Conservation (phyloP, 306 rosid genomes). For the Vigna angularis region DNA sequence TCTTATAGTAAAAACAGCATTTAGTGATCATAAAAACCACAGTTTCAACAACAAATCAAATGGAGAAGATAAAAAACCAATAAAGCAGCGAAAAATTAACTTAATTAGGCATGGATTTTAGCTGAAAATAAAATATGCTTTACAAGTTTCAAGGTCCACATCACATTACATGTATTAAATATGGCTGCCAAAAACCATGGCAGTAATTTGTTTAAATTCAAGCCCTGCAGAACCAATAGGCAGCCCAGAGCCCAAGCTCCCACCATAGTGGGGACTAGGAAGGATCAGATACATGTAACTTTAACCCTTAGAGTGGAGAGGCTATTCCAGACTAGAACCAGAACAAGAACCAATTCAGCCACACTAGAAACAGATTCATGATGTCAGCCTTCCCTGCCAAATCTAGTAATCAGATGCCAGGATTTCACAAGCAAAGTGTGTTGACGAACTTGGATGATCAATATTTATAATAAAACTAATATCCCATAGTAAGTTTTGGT, state of each 20-base stretch:
- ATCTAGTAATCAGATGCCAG: conserved; percentile 20
- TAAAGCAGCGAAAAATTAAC: conserved; percentile 28
- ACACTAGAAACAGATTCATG: conserved; percentile 23
- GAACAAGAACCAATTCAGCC: conserved; percentile 21
- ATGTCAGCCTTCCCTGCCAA: conserved; percentile 36
- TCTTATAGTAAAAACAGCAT: conserved; percentile 40
- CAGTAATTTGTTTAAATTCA: conserved; percentile 13
- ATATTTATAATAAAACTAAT: conserved; percentile 26
- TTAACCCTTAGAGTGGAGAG: conserved; percentile 24
- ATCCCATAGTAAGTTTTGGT: conserved; percentile 9
- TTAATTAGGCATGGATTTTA: conserved; percentile 30
- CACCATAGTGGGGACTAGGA: conserved; percentile 26
- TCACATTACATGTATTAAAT: conserved; percentile 17
- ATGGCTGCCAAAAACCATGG: conserved; percentile 18
- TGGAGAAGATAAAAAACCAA: conserved; percentile 4
- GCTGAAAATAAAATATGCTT: conserved; percentile 25
- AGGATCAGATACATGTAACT: background rate
- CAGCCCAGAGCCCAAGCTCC: conserved; percentile 24
- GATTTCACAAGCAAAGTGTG: conserved; percentile 18
- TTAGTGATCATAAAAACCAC: conserved; percentile 4
- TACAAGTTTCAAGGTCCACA: conserved; percentile 32
- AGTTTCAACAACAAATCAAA: conserved; percentile 15
- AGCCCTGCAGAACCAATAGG: conserved; percentile 10
- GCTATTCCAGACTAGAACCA: conserved; percentile 31
- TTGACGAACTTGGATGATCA: conserved; percentile 8